Conservation (phyloP, 1,139 yeast species). For the Scheffersomyces titani region DNA sequence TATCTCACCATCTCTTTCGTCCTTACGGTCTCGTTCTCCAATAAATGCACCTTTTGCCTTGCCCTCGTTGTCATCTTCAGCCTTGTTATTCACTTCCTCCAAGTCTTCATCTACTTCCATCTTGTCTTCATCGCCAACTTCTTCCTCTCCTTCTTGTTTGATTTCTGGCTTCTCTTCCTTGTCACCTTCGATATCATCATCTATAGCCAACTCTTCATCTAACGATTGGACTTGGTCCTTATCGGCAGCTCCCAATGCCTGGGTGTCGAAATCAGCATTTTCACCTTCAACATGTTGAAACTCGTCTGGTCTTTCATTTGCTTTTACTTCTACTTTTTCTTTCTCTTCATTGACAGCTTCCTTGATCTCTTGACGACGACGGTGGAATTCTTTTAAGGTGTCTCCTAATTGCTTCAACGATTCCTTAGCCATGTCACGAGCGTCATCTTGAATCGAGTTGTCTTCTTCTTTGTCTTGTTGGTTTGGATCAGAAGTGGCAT, state of each 20-base stretch:
- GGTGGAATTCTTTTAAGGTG: slow-evolving; percentile 85
- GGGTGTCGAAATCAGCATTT: slow-evolving; percentile 72
- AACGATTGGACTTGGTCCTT: slow-evolving; percentile 76
- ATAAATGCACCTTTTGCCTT: slow-evolving; percentile 54
- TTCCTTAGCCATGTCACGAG: slow-evolving; percentile 75
- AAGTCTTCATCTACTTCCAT: slow-evolving; percentile 22
- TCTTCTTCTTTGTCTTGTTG: slow-evolving; percentile 38
- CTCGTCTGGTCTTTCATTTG: slow-evolving; percentile 77
- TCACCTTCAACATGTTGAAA: slow-evolving; percentile 91
- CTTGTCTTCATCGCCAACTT: slow-evolving; percentile 21
- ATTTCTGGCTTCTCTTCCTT: slow-evolving; percentile 26
- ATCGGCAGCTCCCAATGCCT: slow-evolving; percentile 89
- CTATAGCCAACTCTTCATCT: slow-evolving; percentile 86
- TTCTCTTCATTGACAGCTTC: slow-evolving; percentile 54
- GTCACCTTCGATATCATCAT: slow-evolving; percentile 50
- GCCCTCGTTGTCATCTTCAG: slow-evolving; percentile 46
- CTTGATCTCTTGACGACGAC: slow-evolving; percentile 83
- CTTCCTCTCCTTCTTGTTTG: slow-evolving; percentile 17
- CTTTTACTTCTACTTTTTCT: slow-evolving; percentile 48
- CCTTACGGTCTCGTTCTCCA: slow-evolving; percentile 45
- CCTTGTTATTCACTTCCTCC: slow-evolving; percentile 18
- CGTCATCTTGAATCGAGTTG: slow-evolving; percentile 50
- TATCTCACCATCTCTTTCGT: slow-evolving; percentile 24
- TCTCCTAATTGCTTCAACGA: slow-evolving; percentile 88
- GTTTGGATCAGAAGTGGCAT: slow-evolving; percentile 52